phyloP scores from a whole-genome alignment of 208 protist genomes.

The Perkinsela sp. region DNA sequence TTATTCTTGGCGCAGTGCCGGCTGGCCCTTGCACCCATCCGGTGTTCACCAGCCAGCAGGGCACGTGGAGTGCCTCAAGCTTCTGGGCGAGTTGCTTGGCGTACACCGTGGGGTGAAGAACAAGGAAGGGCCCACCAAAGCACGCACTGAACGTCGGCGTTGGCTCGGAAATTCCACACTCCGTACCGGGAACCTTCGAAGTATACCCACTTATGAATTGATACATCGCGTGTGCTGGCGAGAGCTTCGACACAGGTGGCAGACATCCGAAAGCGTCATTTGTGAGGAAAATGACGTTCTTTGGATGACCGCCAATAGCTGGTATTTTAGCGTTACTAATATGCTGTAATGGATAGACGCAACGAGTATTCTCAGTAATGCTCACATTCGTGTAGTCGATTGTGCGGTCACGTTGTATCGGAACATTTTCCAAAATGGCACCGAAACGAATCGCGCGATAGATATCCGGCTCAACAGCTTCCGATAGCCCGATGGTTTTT shows the following conservation, averaged over 20 bases:
- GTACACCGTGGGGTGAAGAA: constrained; percentile 78
- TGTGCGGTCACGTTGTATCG: constrained; percentile 17
- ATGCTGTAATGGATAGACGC: constrained; percentile 71
- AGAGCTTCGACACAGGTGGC: constrained; percentile 69
- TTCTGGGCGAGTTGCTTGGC: constrained; percentile 76
- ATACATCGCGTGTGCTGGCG: constrained; percentile 70
- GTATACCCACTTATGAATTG: constrained; percentile 79
- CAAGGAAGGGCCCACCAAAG: constrained; percentile 77
- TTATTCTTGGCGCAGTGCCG: constrained; percentile 58
- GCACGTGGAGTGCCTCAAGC: constrained; percentile 39
- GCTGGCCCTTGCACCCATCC: constrained; percentile 63
- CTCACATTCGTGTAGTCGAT: constrained; percentile 70
- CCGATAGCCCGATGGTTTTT: constrained; percentile 55
- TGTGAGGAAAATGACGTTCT: constrained; percentile 82
- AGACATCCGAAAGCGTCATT: constrained; percentile 89
- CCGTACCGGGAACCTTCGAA: constrained; percentile 68
- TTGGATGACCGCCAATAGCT: constrained; percentile 46
- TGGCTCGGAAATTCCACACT: constrained; percentile 67
- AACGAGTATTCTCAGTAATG: constrained; percentile 85
- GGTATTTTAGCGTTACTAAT: constrained; percentile 64
- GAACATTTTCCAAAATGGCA: constrained; percentile 50
- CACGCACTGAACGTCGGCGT: constrained; percentile 75
- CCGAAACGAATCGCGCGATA: constrained; percentile 54
- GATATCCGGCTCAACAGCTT: constrained; percentile 65
- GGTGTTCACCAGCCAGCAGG: constrained; percentile 78